Percentiles rank a stretch among this genome's conserved stretches.
These are phyloP conservation scores for Pelargonium fulgidum DNA, from an alignment of 441 rosid species.

Conservation along the genomic window DNA sequence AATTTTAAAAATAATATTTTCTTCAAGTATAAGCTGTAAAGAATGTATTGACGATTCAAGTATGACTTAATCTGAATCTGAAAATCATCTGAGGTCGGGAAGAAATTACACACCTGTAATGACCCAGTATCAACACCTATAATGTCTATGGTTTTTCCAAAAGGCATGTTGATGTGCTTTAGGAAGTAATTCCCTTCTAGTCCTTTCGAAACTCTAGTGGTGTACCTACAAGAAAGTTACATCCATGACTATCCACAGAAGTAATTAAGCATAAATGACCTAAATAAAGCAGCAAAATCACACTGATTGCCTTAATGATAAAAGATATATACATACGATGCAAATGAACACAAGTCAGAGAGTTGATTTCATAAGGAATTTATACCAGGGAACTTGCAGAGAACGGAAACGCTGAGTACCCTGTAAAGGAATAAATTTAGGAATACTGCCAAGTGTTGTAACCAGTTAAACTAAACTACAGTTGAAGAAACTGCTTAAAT, in stretches of 20 bases:
- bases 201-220: conserved; percentile 32
- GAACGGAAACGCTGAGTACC: conserved; percentile 33
- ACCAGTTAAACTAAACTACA: conserved; percentile 10
- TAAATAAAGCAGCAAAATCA: conserved; percentile 11
- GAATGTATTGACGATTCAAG: background rate
- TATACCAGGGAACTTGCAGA: conserved; percentile 57
- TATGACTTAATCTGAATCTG: background rate
- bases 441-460: conserved; percentile 22
- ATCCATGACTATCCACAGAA: conserved; percentile 21
- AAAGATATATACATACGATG: conserved; percentile 5
- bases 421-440: conserved; percentile 36
- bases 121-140: conserved; percentile 37
- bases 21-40: background rate
- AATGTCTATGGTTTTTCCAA: conserved; percentile 43
- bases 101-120: conserved; percentile 30
- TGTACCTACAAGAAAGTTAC: conserved; percentile 45
- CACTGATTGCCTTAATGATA: conserved; percentile 10
- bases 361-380: conserved; percentile 18
- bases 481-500: conserved; percentile 1
- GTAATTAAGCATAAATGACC: conserved; percentile 14
- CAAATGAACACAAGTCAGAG: conserved; percentile 21
- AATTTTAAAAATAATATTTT: too few species aligned
- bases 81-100: background rate
- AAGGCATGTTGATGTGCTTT: conserved; percentile 36
- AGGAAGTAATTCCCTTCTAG: conserved; percentile 30